Evolutionary conservation across 495 filamentous ascomycete species (phyloP), one percentile per base, ranked within the genome.

Genomic region (Penicillium odoratum): DNA sequence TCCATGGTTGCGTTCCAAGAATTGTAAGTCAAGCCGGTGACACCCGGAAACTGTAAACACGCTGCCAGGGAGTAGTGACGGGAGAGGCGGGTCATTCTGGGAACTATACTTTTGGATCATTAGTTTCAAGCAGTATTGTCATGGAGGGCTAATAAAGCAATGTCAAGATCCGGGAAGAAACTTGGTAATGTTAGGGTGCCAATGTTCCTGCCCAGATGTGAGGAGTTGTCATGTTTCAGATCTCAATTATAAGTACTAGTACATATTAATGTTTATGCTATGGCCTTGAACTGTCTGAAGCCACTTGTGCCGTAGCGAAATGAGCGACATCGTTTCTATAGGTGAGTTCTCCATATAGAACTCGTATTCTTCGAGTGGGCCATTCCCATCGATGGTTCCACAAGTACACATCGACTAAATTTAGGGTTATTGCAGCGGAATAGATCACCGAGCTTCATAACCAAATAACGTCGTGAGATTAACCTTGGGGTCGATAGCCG

Each of bases 171-270:
- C 28, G 40, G 48, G 52, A 52, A 42, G 43, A n/a, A 40, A 26
- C 2, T 21, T 1, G 21, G 26, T 53, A 4, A 13, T 7, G 25
- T 21, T 21, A 21, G 5, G 30, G 51, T 50, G 49, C 51, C 57
- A 49, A 50, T 26, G 57, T 49, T 53, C 33, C 21, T 21, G 21
- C 21, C 21, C 21, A 21, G 21, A 25, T 31, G 34, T 53, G 43
- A 58, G 50, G 49, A 44, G 38, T 21, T 21, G 50, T 55, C 48
- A 45, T 50, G n/a, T 43, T 21, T 2, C 21, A 21, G 21, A 1
- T 53, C 34, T 40, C 16, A 38, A 16, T 25, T 26, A 21, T 26
- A 21, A 25, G 7, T 21, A 28, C 0, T 25, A 25, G 28, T 28
- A 18, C 49, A 33, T 8, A 33, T 0, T 8, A 9, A 3, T 25